A percentile compares a stretch with the other conserved stretches of the same genome.
Evolutionary conservation across 352 stramenopile genomes (phyloP).

Genomic region (Phytophthora boehmeriae): DNA sequence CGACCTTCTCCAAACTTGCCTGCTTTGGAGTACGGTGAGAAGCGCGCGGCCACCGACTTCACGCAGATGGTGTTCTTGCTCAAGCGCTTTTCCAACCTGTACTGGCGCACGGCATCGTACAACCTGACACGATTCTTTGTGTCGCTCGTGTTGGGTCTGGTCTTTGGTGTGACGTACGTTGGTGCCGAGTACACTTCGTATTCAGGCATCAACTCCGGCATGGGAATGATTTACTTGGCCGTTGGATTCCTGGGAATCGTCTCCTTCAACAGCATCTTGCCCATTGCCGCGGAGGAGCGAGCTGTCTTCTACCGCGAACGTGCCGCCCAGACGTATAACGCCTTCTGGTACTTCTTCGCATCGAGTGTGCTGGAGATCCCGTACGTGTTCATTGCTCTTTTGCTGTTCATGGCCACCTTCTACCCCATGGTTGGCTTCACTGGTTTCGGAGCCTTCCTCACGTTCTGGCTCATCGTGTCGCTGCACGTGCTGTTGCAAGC

Average conservation of each 20-base stretch:
- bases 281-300: slow-evolving; percentile 19
- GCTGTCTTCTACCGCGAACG: slow-evolving; percentile 26
- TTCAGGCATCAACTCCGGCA: slow-evolving; percentile 42
- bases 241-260: slow-evolving; percentile 64
- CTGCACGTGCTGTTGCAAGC: slow-evolving; percentile 40
- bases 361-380: slow-evolving; percentile 24
- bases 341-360: slow-evolving; percentile 27
- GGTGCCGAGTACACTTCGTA: slow-evolving; percentile 47
- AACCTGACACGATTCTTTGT: slow-evolving; percentile 59
- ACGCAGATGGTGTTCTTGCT: slow-evolving; percentile 47
- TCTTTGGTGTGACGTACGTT: slow-evolving; percentile 77
- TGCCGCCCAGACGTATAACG: slow-evolving; percentile 22
- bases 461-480: slow-evolving; percentile 47
- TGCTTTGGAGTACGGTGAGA: slow-evolving; percentile 37
- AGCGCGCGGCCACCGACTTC: slow-evolving; percentile 29
- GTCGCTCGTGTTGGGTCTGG: slow-evolving; percentile 59
- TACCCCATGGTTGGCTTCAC: slow-evolving; percentile 31
- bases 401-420: slow-evolving; percentile 25
- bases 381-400: slow-evolving; percentile 14
- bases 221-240: slow-evolving; percentile 81
- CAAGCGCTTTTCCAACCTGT: slow-evolving; percentile 61
- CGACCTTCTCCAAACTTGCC: slow-evolving; percentile 31
- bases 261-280: slow-evolving; percentile 24
- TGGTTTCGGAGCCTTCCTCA: slow-evolving; percentile 55
- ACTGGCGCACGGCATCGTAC: slow-evolving; percentile 67